Percentiles rank a stretch among this genome's conserved stretches.
Conservation (phyloP, 345 rosid species). For the Isatis tinctoria region DNA sequence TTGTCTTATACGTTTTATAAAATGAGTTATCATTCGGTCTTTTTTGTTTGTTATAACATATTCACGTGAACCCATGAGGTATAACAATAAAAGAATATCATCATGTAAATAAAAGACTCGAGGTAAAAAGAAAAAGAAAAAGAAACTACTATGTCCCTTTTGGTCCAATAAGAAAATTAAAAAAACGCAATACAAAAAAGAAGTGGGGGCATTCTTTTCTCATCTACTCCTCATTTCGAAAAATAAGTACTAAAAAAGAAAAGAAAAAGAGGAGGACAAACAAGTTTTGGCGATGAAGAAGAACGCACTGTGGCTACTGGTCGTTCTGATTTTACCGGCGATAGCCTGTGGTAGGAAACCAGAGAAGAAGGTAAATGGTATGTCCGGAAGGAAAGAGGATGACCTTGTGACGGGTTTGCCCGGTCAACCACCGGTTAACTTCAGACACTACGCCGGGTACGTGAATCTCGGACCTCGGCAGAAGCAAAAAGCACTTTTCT, state of each 20-base stretch:
- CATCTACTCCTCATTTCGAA: not conserved
- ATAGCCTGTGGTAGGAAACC: slow-evolving; percentile 17
- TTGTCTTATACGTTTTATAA: not conserved
- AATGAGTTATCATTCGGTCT: not conserved
- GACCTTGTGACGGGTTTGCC: slow-evolving; percentile 48
- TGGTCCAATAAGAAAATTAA: not conserved
- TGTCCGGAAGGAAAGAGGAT: slow-evolving; percentile 29
- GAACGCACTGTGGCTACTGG: slow-evolving; percentile 23
- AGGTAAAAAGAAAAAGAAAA: not conserved
- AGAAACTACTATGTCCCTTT: not conserved
- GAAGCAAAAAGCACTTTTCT: slow-evolving; percentile 50
- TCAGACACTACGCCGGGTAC: slow-evolving; percentile 62
- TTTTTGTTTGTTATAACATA: not conserved
- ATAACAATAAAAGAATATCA: not conserved
- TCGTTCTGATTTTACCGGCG: slow-evolving; percentile 26
- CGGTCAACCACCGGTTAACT: slow-evolving; percentile 52
- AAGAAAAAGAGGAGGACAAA: not conserved
- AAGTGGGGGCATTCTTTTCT: not conserved
- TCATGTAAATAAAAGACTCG: not conserved
- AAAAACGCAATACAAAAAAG: not conserved
- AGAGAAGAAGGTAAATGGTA: slow-evolving; percentile 13
- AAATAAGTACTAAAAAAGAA: not conserved
- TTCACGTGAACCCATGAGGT: not conserved
- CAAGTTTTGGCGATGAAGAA: slow-evolving; percentile 16
- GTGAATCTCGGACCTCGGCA: slow-evolving; percentile 32